Evolutionary conservation across 192 early-diverging fungal genomes (phyloP).

Genomic region (Umbelopsis sp.): DNA sequence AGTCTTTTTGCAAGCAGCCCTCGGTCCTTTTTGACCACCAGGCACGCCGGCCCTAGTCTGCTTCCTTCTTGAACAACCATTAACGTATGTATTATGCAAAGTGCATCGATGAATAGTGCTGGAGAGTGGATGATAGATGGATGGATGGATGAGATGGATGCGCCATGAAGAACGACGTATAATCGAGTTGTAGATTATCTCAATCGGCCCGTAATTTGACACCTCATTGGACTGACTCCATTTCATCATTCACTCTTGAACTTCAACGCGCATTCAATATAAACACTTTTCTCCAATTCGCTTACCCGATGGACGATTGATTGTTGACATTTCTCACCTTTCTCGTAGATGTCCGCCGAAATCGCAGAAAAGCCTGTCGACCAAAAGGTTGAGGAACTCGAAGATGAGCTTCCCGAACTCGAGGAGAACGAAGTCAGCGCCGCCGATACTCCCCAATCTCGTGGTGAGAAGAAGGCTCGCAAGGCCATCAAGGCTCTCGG

Average conservation of each 20-base stretch:
- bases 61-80: conserved; percentile 18
- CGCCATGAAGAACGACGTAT: background rate
- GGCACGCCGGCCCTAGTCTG: background rate
- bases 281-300: background rate
- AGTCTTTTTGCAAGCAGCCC: background rate
- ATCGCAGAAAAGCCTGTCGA: conserved; percentile 37
- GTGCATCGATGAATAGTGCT: background rate
- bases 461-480: conserved; percentile 94
- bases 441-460: conserved; percentile 60
- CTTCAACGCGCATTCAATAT: background rate
- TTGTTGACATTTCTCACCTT: conserved; percentile 3
- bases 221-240: background rate
- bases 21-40: background rate
- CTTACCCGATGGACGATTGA: no score
- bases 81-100: conserved; percentile 4
- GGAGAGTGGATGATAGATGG: background rate
- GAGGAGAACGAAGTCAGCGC: conserved; percentile 34
- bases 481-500: conserved; percentile 94
- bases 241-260: background rate
- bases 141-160: conserved; percentile 7
- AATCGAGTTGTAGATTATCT: background rate
- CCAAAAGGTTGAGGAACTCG: conserved; percentile 28
- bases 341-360: conserved; percentile 33
- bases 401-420: conserved; percentile 44
- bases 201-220: background rate